Base-by-base conservation (phyloP, 345 rosid species). In the Carallia brachiata region DNA sequence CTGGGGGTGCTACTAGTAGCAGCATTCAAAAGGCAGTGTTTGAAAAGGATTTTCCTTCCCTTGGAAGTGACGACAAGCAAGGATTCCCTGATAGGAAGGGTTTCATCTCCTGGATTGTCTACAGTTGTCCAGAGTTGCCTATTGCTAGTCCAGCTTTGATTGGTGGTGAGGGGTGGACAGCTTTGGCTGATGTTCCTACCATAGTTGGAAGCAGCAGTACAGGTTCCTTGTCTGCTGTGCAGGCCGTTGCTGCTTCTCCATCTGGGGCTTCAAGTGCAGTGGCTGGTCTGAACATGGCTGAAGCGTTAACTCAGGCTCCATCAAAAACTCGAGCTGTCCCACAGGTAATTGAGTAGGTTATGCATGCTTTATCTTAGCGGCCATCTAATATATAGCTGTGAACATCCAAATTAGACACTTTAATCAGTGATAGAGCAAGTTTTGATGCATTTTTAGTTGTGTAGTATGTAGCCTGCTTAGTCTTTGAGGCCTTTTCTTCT, bases 41-140 rank as follows among this genome's bases (percentile, higher is more conserved):
- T 83, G 94, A 90, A 63, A 87, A 87, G 80, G 89, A 90, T 65
- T 88, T 88, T 37, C 97, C 97, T 3, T 85, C 90, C 0, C 88
- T 90, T 58, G 88, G 87, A 76, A 73, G 72, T 66, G 97, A 88
- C 56, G 96, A 88, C 61, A 84, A 57, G 70, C 88, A 72, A 65
- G 79, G 71, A 55, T 75, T 77, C 56, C 76, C 81, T 36, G 90
- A 86, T 66, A 75, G 83, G 76, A 27, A 83, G 94, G 79, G 89
- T 84, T 62, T 80, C 94, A 59, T 90, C 97, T 77, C 94, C 92
- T 75, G 83, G 82, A 67, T 73, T 87, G 70, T 78, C 83, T 73
- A 63, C 81, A 15, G 83, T 79, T 70, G 82, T 78, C 60, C 91
- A 88, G 84, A 84, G 84, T 69, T 85, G 66, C 84, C 91, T 71